Conservation (phyloP, 2,329 filamentous ascomycete species). For the Verticillium klebahnii region DNA sequence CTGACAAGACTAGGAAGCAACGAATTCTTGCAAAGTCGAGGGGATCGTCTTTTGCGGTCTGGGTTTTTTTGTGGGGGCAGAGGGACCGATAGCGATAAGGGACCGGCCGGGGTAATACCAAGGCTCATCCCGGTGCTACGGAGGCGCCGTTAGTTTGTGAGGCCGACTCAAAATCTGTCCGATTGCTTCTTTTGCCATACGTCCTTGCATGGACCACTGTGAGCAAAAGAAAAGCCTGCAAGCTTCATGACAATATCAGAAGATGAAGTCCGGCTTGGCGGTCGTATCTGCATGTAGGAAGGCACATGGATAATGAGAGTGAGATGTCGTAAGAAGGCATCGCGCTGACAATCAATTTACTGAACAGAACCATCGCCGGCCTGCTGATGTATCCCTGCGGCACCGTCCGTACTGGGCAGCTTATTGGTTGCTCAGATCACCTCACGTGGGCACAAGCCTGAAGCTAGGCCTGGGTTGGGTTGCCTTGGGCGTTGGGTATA, state of each 20-base stretch:
- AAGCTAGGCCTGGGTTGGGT: not conserved
- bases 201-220: not conserved
- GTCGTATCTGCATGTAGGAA: too few relatives aligned
- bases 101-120: not conserved
- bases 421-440: not conserved
- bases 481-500: not conserved
- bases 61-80: constrained; percentile 1
- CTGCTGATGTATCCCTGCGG: not conserved
- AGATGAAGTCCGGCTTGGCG: not conserved
- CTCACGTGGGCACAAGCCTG: not conserved
- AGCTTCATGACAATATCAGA: not conserved
- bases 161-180: not conserved
- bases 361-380: not conserved
- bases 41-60: not conserved
- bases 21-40: not conserved
- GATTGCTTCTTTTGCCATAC: not conserved
- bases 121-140: not conserved
- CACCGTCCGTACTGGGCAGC: not conserved
- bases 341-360: too few relatives aligned
- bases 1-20: not conserved
- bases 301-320: too few relatives aligned
- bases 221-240: not conserved
- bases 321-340: not conserved
- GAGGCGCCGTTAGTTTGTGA: not conserved
- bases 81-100: constrained; percentile 2